These are phyloP conservation scores for Roridomyces roridus DNA, from an alignment of 768 basidiomycete genomes.

Conservation along the genomic window DNA sequence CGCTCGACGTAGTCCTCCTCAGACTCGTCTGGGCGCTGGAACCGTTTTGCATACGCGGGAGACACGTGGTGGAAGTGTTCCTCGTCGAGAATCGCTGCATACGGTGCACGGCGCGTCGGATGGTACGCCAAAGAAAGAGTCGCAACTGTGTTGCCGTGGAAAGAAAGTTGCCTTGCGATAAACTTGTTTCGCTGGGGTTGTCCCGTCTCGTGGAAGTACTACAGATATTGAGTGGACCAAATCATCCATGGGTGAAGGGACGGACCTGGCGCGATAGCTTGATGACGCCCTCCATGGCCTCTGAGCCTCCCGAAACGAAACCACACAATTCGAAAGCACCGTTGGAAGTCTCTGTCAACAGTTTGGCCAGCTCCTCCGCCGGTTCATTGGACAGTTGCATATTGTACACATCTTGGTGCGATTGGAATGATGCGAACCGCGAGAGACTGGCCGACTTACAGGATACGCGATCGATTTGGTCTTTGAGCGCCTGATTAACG, in stretches of 20 bases:
- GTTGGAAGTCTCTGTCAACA: conserved; percentile 66
- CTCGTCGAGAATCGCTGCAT: conserved; percentile 66
- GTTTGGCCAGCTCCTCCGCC: conserved; percentile 78
- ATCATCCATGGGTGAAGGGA: conserved; percentile 1
- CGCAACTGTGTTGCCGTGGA: conserved; percentile 83
- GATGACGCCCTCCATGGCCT: conserved; percentile 88
- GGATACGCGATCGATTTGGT: conserved; percentile 78
- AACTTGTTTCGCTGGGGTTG: conserved; percentile 78
- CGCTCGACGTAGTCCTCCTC: conserved; percentile 83
- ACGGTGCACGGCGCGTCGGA: conserved; percentile 70
- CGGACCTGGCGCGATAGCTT: conserved; percentile 81
- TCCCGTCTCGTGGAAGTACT: conserved; percentile 76
- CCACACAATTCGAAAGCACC: conserved; percentile 77
- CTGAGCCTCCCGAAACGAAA: conserved; percentile 84
- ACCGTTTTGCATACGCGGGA: conserved; percentile 86
- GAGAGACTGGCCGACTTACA: conserved; percentile 54
- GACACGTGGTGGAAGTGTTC: conserved; percentile 84
- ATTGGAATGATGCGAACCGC: background rate
- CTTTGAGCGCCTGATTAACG: conserved; percentile 76
- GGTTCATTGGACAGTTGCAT: conserved; percentile 84
- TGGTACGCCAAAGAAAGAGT: conserved; percentile 75
- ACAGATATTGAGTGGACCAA: conserved; percentile 1
- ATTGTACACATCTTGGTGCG: conserved; percentile 76
- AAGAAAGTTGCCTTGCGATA: conserved; percentile 80
- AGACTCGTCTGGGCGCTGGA: conserved; percentile 69